These are phyloP conservation scores for Euphorbia celastroides DNA, from an alignment of 441 rosid genomes.

Conservation along the genomic window DNA sequence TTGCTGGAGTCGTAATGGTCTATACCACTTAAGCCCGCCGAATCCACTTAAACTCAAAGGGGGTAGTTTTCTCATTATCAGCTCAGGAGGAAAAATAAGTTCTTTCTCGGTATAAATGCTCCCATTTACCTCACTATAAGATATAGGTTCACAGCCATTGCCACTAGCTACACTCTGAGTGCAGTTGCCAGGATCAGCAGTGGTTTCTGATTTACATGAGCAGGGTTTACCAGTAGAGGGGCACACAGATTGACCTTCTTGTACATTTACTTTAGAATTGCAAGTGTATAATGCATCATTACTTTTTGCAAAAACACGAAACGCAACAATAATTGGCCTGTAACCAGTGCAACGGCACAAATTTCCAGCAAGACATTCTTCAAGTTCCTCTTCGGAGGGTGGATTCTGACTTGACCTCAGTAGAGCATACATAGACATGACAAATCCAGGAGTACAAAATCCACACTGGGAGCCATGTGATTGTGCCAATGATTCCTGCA, in stretches of 20 bases:
- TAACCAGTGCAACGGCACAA: constrained; percentile 97
- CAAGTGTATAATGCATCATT: constrained; percentile 55
- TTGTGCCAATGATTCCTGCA: constrained; percentile 70
- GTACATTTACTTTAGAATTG: constrained; percentile 36
- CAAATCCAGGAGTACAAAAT: constrained; percentile 96
- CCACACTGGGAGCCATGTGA: constrained; percentile 98
- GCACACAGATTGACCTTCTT: constrained; percentile 55
- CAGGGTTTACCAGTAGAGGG: constrained; percentile 88
- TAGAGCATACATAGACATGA: constrained; percentile 88
- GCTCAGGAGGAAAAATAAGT: constrained; percentile 86
- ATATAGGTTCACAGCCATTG: constrained; percentile 35
- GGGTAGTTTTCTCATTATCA: constrained; percentile 54
- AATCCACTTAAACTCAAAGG: constrained; percentile 62
- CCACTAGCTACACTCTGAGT: constrained; percentile 24
- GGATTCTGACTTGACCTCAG: constrained; percentile 62
- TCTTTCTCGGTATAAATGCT: constrained; percentile 66
- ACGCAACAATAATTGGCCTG: constrained; percentile 87
- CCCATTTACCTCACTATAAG: constrained; percentile 75
- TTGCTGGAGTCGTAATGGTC: constrained; percentile 59
- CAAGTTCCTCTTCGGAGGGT: constrained; percentile 83
- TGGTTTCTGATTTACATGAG: constrained; percentile 52
- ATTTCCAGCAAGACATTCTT: constrained; percentile 92
- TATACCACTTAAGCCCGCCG: constrained; percentile 78
- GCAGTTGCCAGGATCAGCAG: constrained; percentile 20
- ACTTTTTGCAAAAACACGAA: constrained; percentile 83